Base-by-base conservation (phyloP, 2,329 filamentous ascomycete species). In the Hymenoscyphus fraxineus region DNA sequence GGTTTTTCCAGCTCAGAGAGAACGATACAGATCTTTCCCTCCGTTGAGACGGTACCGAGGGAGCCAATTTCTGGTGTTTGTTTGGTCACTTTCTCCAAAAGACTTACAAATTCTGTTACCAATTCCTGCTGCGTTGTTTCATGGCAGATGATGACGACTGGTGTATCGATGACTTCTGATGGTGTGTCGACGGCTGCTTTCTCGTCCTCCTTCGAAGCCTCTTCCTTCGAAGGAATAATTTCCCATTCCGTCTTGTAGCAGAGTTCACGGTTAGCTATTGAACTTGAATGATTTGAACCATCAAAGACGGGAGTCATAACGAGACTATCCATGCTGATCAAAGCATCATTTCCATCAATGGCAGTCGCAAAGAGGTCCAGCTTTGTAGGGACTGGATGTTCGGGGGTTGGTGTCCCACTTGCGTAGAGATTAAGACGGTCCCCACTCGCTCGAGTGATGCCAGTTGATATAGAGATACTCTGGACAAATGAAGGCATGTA, bases 211-310 rank as follows among this genome's bases (percentile, higher is more conserved):
- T 35, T 27, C 2, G 27, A 27, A 27, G 47, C 10, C 19, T 56
- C 60, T 15, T 40, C 32, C 4, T 22, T 32, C 9, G 15, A 16
- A n/a, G 47, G 10, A 32, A 80, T 66, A 3, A 74, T 74, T 57
- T 81, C 79, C 80, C 80, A 82, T n/a, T 79, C 74, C 15, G 80
- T 62, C 69, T 79, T 81, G 72, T 79, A 82, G 70, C 80, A 82
- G 1, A 82, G 74, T 67, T 81, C 77, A 2, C 78, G 73, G n/a
- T 75, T 41, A 5, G 31, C 66, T 22, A 71, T 71, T 2, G 65
- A 59, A 15, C 74, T 70, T 4, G 68, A 55, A 47, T 72, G 69
- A 1, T 70, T 67, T 2, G 73, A 73, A 2, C 73, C 75, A 32
- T 78, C 78, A 44, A 78, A 71, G n/a, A 81, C 77, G 2, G 79